A percentile compares a stretch with the other conserved stretches of the same genome.
These are phyloP conservation scores for Cryptococcus sp. DNA, from an alignment of 1,284 basidiomycete genomes.

Conservation along the genomic window DNA sequence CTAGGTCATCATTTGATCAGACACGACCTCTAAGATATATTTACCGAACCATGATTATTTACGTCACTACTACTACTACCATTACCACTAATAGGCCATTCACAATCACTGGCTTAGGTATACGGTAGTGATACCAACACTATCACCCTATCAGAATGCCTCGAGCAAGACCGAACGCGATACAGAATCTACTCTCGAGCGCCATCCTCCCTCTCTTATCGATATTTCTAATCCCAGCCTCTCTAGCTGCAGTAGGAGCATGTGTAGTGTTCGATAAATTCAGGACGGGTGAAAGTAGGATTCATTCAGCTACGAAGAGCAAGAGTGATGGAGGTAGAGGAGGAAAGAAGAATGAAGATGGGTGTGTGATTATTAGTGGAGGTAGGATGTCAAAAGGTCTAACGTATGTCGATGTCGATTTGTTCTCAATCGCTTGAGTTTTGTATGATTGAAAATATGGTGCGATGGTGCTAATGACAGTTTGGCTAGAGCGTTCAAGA, in stretches of 20 bases:
- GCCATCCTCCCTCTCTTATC: conserved; percentile 24
- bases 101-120: too few species aligned
- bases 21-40: too few species aligned
- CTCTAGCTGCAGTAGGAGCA: conserved; percentile 19
- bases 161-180: conserved; percentile 18
- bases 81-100: too few species aligned
- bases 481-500: conserved; percentile 46
- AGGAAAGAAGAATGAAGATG: conserved; percentile 5
- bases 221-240: conserved; percentile 26
- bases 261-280: conserved; percentile 15
- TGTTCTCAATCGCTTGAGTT: too few species aligned
- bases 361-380: conserved; percentile 47
- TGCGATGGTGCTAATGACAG: conserved; percentile 5
- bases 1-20: too few species aligned
- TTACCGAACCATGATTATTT: too few species aligned
- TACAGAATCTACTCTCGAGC: conserved; percentile 33
- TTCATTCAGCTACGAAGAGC: too few species aligned
- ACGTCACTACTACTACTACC: too few species aligned
- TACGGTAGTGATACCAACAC: too few species aligned
- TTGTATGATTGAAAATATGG: background rate
- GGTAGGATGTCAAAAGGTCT: conserved; percentile 50
- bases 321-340: conserved; percentile 5
- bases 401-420: conserved; percentile 38
- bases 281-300: background rate
- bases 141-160: conserved; percentile 18